phyloP scores from a whole-genome alignment of 306 rosid species.

The Cyamopsis tetragonoloba region DNA sequence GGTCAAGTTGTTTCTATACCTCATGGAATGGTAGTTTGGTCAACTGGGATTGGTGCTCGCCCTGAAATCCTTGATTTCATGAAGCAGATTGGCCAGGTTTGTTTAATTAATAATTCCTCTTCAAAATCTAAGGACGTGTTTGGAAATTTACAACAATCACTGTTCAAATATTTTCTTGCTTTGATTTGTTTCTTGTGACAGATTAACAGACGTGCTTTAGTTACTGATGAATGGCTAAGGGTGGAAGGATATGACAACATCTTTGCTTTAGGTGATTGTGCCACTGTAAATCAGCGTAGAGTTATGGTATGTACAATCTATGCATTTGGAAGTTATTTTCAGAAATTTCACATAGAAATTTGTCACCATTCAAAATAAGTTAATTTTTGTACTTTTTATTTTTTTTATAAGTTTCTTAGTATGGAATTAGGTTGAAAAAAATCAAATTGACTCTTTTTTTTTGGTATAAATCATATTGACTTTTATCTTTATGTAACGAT shows the following conservation, averaged over 20 bases:
- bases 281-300: slow-evolving; percentile 85
- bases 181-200: slow-evolving; percentile 27
- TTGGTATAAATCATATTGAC: too few species aligned
- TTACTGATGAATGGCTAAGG: slow-evolving; percentile 97
- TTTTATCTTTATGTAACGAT: too few species aligned
- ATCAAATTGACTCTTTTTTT: too few species aligned
- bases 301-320: slow-evolving; percentile 58
- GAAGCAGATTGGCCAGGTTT: slow-evolving; percentile 90
- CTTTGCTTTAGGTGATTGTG: slow-evolving; percentile 96
- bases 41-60: slow-evolving; percentile 88
- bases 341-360: too few species aligned
- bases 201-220: slow-evolving; percentile 76
- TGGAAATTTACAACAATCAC: not conserved
- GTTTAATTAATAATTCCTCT: slow-evolving; percentile 23
- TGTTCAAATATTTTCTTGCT: slow-evolving; percentile 4
- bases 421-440: too few species aligned
- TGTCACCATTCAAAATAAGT: too few species aligned
- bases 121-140: not conserved
- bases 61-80: slow-evolving; percentile 70
- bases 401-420: too few species aligned
- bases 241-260: slow-evolving; percentile 73
- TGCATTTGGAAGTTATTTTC: too few species aligned
- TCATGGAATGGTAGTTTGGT: slow-evolving; percentile 97
- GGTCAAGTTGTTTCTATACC: slow-evolving; percentile 49
- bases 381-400: too few species aligned